Percentiles rank a stretch among this genome's conserved stretches.
Evolutionary conservation across 805 yeast species (phyloP).

Genomic region (Wickerhamiella brachini): DNA sequence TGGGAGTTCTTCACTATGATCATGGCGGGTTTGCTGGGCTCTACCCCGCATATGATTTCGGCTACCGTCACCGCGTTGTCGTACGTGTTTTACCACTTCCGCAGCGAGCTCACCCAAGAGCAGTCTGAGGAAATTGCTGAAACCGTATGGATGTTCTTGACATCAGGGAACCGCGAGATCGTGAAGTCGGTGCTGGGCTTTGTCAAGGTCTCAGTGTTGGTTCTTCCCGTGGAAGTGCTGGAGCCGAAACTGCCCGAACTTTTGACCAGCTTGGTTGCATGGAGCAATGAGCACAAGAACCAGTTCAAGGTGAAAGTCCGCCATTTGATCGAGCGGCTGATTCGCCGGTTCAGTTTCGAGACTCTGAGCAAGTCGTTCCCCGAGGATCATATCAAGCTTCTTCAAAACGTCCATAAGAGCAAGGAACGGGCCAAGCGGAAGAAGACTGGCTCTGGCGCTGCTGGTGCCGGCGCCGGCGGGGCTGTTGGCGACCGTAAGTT

Average conservation of each 20-base stretch:
- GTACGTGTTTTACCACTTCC: conserved; percentile 77
- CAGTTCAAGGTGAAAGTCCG: conserved; percentile 88
- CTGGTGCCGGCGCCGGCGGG: conserved; percentile 24
- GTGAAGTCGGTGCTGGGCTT: conserved; percentile 92
- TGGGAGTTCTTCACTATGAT: conserved; percentile 84
- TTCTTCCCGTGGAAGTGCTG: conserved; percentile 67
- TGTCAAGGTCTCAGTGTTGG: conserved; percentile 74
- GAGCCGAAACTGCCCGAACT: conserved; percentile 51
- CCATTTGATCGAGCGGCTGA: conserved; percentile 81
- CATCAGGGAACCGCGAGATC: conserved; percentile 84
- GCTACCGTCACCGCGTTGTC: conserved; percentile 89
- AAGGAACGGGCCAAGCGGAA: conserved; percentile 75
- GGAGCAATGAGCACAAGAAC: conserved; percentile 94
- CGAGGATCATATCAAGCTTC: conserved; percentile 71
- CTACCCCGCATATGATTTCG: conserved; percentile 88
- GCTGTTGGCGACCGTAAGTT: conserved; percentile 31
- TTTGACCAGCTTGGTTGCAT: conserved; percentile 60
- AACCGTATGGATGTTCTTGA: conserved; percentile 78
- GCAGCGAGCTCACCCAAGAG: conserved; percentile 43
- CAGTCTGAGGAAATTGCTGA: conserved; percentile 62
- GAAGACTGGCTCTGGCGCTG: conserved; percentile 27
- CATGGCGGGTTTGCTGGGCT: conserved; percentile 91
- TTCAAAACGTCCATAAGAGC: conserved; percentile 73
- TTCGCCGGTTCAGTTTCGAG: conserved; percentile 84
- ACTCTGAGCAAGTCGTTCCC: conserved; percentile 75